These are phyloP conservation scores for Beauveria medogensis DNA, from an alignment of 2,329 filamentous ascomycete genomes.

Conservation along the genomic window DNA sequence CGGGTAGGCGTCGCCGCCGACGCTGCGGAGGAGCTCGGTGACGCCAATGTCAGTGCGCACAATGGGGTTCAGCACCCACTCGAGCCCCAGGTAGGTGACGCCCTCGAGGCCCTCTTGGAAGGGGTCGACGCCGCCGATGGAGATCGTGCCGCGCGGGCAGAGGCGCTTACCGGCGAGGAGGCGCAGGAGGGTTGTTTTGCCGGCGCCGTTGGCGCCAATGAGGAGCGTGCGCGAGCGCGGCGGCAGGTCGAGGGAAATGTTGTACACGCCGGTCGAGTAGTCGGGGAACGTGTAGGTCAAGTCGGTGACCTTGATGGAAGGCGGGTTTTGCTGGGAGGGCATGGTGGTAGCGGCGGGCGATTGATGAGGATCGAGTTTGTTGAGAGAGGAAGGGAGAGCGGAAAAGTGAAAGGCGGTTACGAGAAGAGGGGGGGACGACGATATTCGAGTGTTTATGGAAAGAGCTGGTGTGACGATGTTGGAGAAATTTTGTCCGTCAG, in stretches of 20 bases:
- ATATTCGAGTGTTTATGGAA: neutral
- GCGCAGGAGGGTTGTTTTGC: constrained; percentile 92
- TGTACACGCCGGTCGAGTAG: constrained; percentile 66
- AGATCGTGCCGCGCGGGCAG: constrained; percentile 66
- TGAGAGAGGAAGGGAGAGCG: neutral
- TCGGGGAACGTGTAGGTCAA: constrained; percentile 88
- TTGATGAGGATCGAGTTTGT: neutral
- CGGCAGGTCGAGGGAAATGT: constrained; percentile 70
- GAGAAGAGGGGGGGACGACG: neutral
- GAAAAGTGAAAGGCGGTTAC: neutral
- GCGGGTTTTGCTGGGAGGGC: constrained; percentile 25
- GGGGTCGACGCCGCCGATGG: constrained; percentile 76
- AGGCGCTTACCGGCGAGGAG: constrained; percentile 93
- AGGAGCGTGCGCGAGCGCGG: constrained; percentile 79
- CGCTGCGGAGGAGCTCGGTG: constrained; percentile 69
- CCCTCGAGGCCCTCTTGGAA: constrained; percentile 87
- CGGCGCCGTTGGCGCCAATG: constrained; percentile 93
- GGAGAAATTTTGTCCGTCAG: neutral
- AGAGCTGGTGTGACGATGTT: neutral
- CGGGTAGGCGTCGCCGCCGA: constrained; percentile 79
- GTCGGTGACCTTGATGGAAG: constrained; percentile 63
- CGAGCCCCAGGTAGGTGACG: constrained; percentile 91
- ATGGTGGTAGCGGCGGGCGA: constrained; percentile 16
- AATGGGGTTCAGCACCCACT: constrained; percentile 97
- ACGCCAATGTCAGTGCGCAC: constrained; percentile 94